phyloP scores from a whole-genome alignment of 768 basidiomycete genomes.

The Leccinellum rugosiceps region DNA sequence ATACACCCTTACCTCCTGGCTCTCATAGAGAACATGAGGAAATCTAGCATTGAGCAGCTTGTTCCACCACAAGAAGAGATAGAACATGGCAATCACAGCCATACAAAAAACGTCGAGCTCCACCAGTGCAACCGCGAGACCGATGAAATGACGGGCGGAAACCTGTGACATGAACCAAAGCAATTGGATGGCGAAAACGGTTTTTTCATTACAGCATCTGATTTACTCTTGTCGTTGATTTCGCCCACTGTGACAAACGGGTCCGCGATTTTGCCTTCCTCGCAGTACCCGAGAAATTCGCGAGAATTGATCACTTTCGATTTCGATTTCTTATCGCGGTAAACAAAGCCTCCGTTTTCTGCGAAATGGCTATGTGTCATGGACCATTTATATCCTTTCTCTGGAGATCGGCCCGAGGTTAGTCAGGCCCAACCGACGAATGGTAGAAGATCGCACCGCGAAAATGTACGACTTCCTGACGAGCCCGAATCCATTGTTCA shows the following conservation, averaged over 20 bases:
- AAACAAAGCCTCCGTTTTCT: neutral
- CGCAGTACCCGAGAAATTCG: neutral
- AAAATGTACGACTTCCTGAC: neutral
- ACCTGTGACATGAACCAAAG: neutral
- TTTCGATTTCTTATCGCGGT: neutral
- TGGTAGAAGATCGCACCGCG: neutral
- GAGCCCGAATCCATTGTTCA: neutral
- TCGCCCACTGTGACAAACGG: neutral
- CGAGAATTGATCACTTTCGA: neutral
- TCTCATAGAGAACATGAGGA: neutral
- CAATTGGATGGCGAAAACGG: neutral
- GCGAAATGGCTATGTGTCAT: neutral
- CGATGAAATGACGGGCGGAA: neutral
- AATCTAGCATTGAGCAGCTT: neutral
- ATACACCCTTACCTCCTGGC: neutral
- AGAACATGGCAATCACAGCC: neutral
- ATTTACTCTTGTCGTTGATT: neutral
- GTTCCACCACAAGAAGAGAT: neutral
- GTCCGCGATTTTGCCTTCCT: neutral
- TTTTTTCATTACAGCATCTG: neutral
- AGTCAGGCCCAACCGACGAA: neutral
- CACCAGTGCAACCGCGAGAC: neutral
- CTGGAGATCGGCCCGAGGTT: neutral
- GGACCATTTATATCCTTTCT: neutral
- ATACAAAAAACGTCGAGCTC: neutral